Base-by-base conservation (phyloP, 306 rosid genomes). In the Cicer pinnatifidum region DNA sequence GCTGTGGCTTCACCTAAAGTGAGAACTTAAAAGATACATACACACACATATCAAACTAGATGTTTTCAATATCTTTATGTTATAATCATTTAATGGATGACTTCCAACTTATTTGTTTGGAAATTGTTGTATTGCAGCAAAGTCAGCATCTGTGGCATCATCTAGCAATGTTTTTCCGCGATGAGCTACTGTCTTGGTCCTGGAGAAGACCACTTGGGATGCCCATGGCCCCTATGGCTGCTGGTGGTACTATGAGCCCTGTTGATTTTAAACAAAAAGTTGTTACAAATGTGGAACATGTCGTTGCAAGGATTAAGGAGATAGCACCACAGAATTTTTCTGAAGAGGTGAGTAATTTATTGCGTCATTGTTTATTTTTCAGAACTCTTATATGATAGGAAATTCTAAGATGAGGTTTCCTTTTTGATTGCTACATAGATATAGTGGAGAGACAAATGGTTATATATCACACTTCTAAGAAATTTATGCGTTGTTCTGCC, bases 121-220 rank as follows among this genome's bases (percentile, higher is more conserved):
- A n/a, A 59, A 78, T 84, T 80, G 57, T 53, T 48, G 28, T 68
- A n/a, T 83, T 82, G 78, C 97, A 95, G 99, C 99, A 95, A 91
- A 88, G 81, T 81, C 97, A 90, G 80, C 99, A 95, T 79, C 82
- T 95, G 10, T 91, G 99, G 99, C 96, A 95, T 83, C 99, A 95
- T 80, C 81, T 95, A 59, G 99, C 99, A 11, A 95, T 95, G 99
- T 95, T 95, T 77, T 95, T 95, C 90, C 97, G 99, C 1, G 99
- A 95, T 82, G 99, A 95, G 82, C 88, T 95, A 44, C 85, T 95
- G 71, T 95, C 99, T 43, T 95, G 97, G 97, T 95, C 99, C 72
- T 95, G 99, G 99, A 90, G 99, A 86, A 90, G 97, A 85, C 97
- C 97, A 17, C 88, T 88, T 8, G 99, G 99, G 83, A 86, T 89